Conservation (phyloP, 78 protist genomes). For the Dictyostelium brefeldianum region DNA sequence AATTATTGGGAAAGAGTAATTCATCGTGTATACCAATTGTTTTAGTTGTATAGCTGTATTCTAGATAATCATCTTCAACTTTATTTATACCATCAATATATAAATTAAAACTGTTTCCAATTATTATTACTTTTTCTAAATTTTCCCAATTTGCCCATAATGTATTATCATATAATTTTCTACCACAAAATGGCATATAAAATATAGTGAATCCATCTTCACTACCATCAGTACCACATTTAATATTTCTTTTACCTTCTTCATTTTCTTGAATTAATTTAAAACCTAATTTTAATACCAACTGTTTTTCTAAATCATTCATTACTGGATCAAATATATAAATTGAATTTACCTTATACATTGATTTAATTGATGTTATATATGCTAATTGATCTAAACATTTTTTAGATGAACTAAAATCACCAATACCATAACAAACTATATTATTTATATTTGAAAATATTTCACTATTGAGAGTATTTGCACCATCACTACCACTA, state of each 20-base stretch:
- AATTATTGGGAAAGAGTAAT: conserved; percentile 17
- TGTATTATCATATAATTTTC: conserved; percentile 63
- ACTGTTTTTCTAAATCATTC: conserved; percentile 20
- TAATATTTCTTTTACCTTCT: conserved; percentile 27
- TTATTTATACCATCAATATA: conserved; percentile 27
- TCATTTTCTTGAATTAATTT: conserved; percentile 39
- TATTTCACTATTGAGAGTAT: neutral
- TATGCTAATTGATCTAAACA: conserved; percentile 55
- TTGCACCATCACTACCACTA: neutral
- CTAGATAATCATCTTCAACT: conserved; percentile 9
- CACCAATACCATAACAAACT: conserved; percentile 73
- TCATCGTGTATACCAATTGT: conserved; percentile 9
- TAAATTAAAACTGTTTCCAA: conserved; percentile 53
- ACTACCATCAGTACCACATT: neutral
- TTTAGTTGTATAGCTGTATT: conserved; percentile 45
- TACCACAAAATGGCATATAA: conserved; percentile 73
- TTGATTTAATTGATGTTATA: conserved; percentile 10
- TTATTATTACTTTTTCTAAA: neutral
- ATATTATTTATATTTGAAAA: conserved; percentile 26
- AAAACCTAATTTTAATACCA: conserved; percentile 4
- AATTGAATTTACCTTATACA: conserved; percentile 8
- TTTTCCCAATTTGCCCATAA: conserved; percentile 53
- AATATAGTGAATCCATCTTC: conserved; percentile 16
- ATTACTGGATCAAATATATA: conserved; percentile 75
- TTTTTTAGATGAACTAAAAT: conserved; percentile 29